These are phyloP conservation scores for Uncinocarpus reesii DNA, from an alignment of 2,329 filamentous ascomycete species.

Conservation along the genomic window DNA sequence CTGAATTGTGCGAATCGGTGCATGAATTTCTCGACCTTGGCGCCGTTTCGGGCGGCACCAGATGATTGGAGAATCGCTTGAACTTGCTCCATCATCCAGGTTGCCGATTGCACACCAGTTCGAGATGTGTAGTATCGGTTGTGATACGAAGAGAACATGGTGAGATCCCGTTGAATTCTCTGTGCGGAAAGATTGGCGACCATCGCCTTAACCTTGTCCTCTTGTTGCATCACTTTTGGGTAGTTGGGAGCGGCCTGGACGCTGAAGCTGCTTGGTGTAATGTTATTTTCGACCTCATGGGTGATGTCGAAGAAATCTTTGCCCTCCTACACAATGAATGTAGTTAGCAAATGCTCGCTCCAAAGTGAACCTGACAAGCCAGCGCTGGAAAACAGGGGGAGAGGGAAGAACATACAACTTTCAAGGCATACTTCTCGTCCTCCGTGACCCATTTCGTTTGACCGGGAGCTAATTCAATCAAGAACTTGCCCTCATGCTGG, in stretches of 20 bases:
- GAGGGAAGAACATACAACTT: constrained; percentile 48
- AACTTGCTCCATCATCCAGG: constrained; percentile 73
- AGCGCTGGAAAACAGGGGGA: background rate
- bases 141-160: constrained; percentile 53
- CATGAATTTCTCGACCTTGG: constrained; percentile 60
- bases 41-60: constrained; percentile 53
- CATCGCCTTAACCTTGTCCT: constrained; percentile 57
- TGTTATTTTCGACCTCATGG: constrained; percentile 43
- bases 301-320: constrained; percentile 94
- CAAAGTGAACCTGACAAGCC: background rate
- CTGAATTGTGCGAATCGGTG: constrained; percentile 85
- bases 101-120: constrained; percentile 66
- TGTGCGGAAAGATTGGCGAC: constrained; percentile 60
- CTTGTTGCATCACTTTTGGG: constrained; percentile 55
- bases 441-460: constrained; percentile 81
- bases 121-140: constrained; percentile 50
- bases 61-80: constrained; percentile 59
- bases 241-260: constrained; percentile 44
- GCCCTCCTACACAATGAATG: constrained; percentile 50
- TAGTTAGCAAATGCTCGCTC: background rate
- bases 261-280: constrained; percentile 20
- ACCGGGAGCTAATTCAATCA: constrained; percentile 74
- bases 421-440: constrained; percentile 87
- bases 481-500: constrained; percentile 42
- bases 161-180: constrained; percentile 66